A percentile compares a stretch with the other conserved stretches of the same genome.
Conservation (phyloP, 2,329 filamentous ascomycete species). For the Biscogniauxia marginata region DNA sequence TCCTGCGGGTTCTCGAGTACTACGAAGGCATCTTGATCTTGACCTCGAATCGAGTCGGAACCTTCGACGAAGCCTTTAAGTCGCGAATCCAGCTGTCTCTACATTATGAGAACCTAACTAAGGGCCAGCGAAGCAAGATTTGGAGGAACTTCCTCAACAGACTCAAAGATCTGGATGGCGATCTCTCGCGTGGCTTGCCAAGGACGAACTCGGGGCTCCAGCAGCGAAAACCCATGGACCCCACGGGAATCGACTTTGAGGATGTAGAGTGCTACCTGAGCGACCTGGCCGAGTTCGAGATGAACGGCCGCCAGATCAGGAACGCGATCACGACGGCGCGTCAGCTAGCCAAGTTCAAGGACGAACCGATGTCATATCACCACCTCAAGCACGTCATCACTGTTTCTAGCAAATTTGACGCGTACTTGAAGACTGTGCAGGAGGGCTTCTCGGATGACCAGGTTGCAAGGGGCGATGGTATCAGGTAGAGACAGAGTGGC, state of each 20-base stretch:
- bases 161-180: constrained; percentile 3
- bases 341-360: background rate
- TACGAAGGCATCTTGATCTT: constrained; percentile 43
- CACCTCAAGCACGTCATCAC: constrained; percentile 5
- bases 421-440: constrained; percentile 1
- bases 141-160: constrained; percentile 20
- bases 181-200: background rate
- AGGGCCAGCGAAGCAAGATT: constrained; percentile 10
- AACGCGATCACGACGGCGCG: constrained; percentile 33
- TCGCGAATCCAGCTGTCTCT: constrained; percentile 21
- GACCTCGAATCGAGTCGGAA: constrained; percentile 36
- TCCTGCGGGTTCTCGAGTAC: constrained; percentile 40
- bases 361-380: constrained; percentile 1
- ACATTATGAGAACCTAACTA: constrained; percentile 16
- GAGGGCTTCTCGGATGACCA: constrained; percentile 5
- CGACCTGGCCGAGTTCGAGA: constrained; percentile 33
- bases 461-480: constrained; percentile 1
- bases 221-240: too few relatives aligned
- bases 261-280: constrained; percentile 17
- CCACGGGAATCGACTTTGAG: constrained; percentile 8
- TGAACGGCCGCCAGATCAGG: constrained; percentile 45
- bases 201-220: too few relatives aligned
- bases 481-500: too few relatives aligned
- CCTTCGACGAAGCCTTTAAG: constrained; percentile 26
- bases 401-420: constrained; percentile 1